Percentiles rank a stretch among this genome's conserved stretches.
These are phyloP conservation scores for Phylloporus sp. DNA, from an alignment of 768 basidiomycete genomes.

Conservation along the genomic window DNA sequence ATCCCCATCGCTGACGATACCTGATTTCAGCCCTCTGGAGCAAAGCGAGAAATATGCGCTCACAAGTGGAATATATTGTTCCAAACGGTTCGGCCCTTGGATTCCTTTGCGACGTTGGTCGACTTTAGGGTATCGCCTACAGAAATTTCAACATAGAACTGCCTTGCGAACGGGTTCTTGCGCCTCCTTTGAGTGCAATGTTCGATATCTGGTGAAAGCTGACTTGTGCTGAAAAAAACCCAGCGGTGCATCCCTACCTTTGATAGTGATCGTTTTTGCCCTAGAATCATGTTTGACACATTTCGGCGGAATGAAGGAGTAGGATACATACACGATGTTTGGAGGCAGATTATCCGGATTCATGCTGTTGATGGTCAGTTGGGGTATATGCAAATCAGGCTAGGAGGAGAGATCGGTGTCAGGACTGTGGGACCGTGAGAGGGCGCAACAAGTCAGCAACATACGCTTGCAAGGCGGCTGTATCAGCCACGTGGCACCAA, in stretches of 20 bases:
- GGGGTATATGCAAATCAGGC: not conserved
- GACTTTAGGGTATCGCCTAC: not conserved
- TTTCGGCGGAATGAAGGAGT: not conserved
- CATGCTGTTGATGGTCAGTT: not conserved
- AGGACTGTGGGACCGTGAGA: no score
- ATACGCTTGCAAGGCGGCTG: no score
- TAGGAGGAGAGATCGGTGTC: not conserved
- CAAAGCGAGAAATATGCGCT: not conserved
- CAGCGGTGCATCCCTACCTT: not conserved
- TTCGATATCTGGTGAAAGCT: slow-evolving; percentile 5
- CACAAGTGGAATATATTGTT: not conserved
- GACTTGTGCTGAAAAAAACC: not conserved
- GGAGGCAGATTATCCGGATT: not conserved
- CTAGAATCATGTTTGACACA: not conserved
- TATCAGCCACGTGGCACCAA: no score
- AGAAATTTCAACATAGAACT: not conserved
- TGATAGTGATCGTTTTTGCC: slow-evolving; percentile 1
- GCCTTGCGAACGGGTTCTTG: not conserved
- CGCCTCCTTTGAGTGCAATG: not conserved
- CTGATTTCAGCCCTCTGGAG: not conserved
- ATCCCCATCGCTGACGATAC: no score
- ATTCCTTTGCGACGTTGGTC: not conserved
- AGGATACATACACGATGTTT: not conserved
- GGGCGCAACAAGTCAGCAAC: no score
- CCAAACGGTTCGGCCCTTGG: not conserved